These are phyloP conservation scores for Pyrus bretschneideri DNA, from an alignment of 306 rosid genomes.

Conservation along the genomic window DNA sequence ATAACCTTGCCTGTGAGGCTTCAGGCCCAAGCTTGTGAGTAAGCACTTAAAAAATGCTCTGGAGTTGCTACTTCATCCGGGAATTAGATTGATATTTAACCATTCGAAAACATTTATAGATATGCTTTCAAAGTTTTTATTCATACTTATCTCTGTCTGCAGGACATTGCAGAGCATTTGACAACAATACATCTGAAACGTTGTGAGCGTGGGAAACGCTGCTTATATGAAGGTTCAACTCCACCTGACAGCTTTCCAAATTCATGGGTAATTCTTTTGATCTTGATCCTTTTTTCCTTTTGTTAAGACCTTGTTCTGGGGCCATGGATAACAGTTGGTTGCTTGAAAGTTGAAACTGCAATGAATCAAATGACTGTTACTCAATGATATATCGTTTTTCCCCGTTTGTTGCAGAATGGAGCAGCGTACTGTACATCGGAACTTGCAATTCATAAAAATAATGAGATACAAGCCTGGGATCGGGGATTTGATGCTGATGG, in stretches of 20 bases:
- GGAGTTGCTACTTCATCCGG: neutral
- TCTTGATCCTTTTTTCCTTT: neutral
- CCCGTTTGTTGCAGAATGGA: slow-evolving; percentile 56
- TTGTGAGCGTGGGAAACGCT: slow-evolving; percentile 93
- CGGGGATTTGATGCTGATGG: slow-evolving; percentile 81
- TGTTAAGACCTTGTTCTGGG: neutral
- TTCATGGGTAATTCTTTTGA: slow-evolving; percentile 68
- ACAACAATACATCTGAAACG: slow-evolving; percentile 78
- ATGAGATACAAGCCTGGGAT: slow-evolving; percentile 92
- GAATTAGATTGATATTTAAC: neutral
- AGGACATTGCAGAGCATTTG: slow-evolving; percentile 94
- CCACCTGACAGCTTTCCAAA: slow-evolving; percentile 95
- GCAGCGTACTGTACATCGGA: slow-evolving; percentile 79
- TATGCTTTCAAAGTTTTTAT: neutral
- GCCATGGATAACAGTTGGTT: neutral
- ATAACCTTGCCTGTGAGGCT: neutral
- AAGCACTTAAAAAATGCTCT: neutral
- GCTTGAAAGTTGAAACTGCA: neutral
- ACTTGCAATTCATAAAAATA: slow-evolving; percentile 74
- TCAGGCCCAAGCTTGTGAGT: neutral
- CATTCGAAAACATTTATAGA: neutral
- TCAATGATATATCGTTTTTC: neutral
- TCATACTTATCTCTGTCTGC: slow-evolving; percentile 11
- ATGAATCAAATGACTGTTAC: neutral
- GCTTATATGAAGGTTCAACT: slow-evolving; percentile 94